Percentiles rank a stretch among this genome's conserved stretches.
These are phyloP conservation scores for Polygonum aviculare DNA, from an alignment of 148 eudicot genomes.

Conservation along the genomic window DNA sequence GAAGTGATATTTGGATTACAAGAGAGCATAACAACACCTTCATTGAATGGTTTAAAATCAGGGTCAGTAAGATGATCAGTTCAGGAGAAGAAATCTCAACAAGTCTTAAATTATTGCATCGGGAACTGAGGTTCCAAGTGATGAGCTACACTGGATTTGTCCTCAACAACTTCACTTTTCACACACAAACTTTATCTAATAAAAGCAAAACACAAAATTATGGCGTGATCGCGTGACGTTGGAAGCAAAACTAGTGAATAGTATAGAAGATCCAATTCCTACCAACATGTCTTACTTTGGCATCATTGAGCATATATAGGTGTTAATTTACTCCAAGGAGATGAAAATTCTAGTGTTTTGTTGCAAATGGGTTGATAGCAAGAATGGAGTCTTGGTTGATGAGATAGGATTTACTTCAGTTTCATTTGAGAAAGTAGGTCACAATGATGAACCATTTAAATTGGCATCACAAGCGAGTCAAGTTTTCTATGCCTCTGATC, in stretches of 20 bases:
- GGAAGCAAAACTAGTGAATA: neutral
- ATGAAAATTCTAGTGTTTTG: neutral
- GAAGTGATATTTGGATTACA: neutral
- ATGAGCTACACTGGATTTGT: too few species aligned
- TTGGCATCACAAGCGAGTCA: neutral
- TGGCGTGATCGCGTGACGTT: neutral
- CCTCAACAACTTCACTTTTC: too few species aligned
- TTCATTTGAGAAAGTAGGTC: neutral
- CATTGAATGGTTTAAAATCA: neutral
- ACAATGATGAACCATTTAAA: too few species aligned
- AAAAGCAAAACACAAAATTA: too few species aligned
- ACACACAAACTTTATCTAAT: too few species aligned
- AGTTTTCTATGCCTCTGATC: constrained; percentile 5
- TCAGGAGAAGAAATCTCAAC: too few species aligned
- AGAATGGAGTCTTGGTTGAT: neutral
- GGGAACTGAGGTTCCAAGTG: too few species aligned
- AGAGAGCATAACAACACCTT: neutral
- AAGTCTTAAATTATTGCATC: too few species aligned
- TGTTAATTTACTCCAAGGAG: neutral
- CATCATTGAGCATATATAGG: constrained; percentile 2
- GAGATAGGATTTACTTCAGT: too few species aligned
- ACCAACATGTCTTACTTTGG: neutral
- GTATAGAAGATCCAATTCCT: neutral
- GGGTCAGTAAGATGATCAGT: too few species aligned
- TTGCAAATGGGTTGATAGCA: constrained; percentile 3